Percentiles rank a stretch among this genome's conserved stretches.
Conservation (phyloP, 192 early-diverging fungal species). For the Linnemannia hyalina region DNA sequence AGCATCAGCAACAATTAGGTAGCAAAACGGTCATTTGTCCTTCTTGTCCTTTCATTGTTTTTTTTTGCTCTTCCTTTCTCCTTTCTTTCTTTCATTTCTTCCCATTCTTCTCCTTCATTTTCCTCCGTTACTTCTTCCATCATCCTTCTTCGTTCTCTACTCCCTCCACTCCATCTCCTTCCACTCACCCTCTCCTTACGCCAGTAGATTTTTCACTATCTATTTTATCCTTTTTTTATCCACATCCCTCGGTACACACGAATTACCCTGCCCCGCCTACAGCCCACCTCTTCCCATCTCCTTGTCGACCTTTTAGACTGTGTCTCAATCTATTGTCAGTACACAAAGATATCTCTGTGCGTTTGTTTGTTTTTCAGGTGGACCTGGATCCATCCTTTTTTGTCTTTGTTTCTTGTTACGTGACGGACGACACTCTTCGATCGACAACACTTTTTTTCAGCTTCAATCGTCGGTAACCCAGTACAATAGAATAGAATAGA, state of each 20-base stretch:
- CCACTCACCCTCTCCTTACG: background rate
- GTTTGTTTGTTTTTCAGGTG: too few species aligned
- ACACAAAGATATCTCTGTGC: too few species aligned
- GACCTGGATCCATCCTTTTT: background rate
- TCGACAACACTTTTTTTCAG: background rate
- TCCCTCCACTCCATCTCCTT: background rate
- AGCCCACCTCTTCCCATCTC: background rate
- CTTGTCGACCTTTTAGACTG: background rate
- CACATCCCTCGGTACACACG: conserved; percentile 1
- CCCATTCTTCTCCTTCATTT: background rate
- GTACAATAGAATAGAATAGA: background rate
- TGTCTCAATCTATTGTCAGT: background rate
- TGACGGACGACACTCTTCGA: background rate
- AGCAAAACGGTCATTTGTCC: background rate
- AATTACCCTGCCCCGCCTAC: background rate
- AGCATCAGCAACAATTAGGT: background rate
- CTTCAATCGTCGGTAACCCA: too few species aligned
- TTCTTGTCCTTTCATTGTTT: background rate
- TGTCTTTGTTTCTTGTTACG: background rate
- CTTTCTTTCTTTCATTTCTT: background rate
- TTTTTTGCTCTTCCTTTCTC: background rate
- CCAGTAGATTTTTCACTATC: background rate
- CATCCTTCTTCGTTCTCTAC: background rate
- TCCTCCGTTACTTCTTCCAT: background rate
- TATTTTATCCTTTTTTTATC: background rate